Base-by-base conservation (phyloP, 805 yeast genomes). In the Brettanomyces bruxellensis region DNA sequence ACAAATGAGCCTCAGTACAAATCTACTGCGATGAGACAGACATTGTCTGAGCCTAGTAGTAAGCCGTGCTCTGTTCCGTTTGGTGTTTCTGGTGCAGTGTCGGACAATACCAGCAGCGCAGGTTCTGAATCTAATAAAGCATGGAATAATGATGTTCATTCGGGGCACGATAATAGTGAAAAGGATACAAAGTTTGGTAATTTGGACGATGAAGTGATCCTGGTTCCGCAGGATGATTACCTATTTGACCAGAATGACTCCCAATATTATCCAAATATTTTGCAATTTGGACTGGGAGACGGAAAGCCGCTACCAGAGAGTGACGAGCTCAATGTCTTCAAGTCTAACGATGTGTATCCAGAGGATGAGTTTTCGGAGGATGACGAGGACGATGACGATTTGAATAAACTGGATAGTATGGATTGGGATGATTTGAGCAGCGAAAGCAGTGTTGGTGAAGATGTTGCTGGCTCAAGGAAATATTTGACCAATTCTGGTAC, bases 281-380 rank as follows among this genome's bases (percentile, higher is more conserved):
- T 59, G 40, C 60, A 59, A 40, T 57, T 59, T 47, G 62, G 58
- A 34, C 42, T 60, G 7, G 42, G 49, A 7, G 51, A 48, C 41
- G 46, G 47, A 42, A 62, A 62, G 45, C 51, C 59, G 6, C 57
- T 60, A 44, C 60, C 59, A 9, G 64, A 59, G 39, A 60, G 65
- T 3, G 58, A 63, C 41, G 67, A 62, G 40, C 52, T 63, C 35
- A 61, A 60, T 45, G 54, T 63, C 12, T 61, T 62, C 51, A 59
- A 62, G 44, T 54, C 66, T 4, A 52, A 57, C 34, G 62, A 61
- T 43, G 57, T 62, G 23, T 54, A 55, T 36, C 60, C 60, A 43
- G 61, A 57, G 28, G 64, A 59, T 44, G 60, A 57, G 41, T 56
- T 60, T 8, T 62, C 58, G 39, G 66, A 62, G 32, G 66, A 63